Percentiles rank a stretch among this genome's conserved stretches.
These are phyloP conservation scores for Asterochloris sp. DNA, from an alignment of 139 green algal genomes.

Conservation along the genomic window DNA sequence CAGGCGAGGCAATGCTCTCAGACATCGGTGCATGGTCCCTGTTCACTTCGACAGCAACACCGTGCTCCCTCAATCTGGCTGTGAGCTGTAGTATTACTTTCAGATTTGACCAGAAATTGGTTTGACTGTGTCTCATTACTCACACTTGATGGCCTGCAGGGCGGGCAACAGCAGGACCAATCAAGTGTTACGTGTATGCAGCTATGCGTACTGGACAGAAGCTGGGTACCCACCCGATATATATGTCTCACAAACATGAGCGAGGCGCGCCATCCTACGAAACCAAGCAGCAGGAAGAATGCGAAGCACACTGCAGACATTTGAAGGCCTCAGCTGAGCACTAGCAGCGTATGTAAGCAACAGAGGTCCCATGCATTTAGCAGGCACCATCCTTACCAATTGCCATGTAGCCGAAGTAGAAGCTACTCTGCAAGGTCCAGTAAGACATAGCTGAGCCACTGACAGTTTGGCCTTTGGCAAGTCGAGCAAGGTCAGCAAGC, in stretches of 20 bases:
- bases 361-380: neutral
- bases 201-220: no score
- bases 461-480: neutral
- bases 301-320: slow-evolving; percentile 58
- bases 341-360: neutral
- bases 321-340: slow-evolving; percentile 7
- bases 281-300: slow-evolving; percentile 86
- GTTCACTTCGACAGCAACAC: no score
- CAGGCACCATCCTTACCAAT: neutral
- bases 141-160: no score
- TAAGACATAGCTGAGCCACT: slow-evolving; percentile 11
- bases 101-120: no score
- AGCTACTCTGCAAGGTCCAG: slow-evolving; percentile 51
- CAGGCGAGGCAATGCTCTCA: no score
- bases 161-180: no score
- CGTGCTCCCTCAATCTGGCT: no score
- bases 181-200: no score
- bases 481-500: neutral
- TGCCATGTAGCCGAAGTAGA: slow-evolving; percentile 80
- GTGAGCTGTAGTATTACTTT: no score
- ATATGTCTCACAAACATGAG: slow-evolving; percentile 72
- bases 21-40: no score
- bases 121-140: no score
- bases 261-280: slow-evolving; percentile 67
- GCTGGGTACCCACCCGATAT: slow-evolving; percentile 16